Base-by-base conservation (phyloP, 2,329 filamentous ascomycete genomes). In the Coniochaeta sp. region DNA sequence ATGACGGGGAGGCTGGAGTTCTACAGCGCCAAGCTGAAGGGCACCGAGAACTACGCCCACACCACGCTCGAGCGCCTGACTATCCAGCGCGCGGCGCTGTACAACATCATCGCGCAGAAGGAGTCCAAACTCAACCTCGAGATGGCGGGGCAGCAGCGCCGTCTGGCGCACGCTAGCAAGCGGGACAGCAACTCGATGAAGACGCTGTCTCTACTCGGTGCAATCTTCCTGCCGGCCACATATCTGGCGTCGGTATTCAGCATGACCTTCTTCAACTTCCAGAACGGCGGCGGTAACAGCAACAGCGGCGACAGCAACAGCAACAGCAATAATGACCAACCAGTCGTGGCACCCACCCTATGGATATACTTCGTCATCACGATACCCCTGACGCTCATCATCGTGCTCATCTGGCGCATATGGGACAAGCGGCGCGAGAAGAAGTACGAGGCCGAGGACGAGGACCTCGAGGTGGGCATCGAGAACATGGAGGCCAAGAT, bases 231-330 rank as follows among this genome's bases (percentile, higher is more conserved):
- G 6, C 85, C 85, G 0, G 84, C 84, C 1, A 86, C 84, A 0
- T 86, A 81, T 64, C 76, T 88, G 19, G 80, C 85, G 9, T 87
- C 85, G 0, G 75, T 88, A 26, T 88, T 88, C 65, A 82, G 80
- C 74, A 88, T 87, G 83, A 83, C 83, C 0, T 88, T 88, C 69
- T 88, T 88, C 74, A 80, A 87, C 71, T 87, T 86, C 65, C 79
- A 79, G 64, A 72, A 75, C 43, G 72, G 78, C 77, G 68, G 63
- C 26, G 47, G 71, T 22, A 57, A 38, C 24, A 40, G 33, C 5
- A 31, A 31, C 9, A 6, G 5, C 44, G 54, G 57, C 38, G 43
- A 33, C 38, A 47, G 56, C 60, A 34, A 16, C 44, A 34, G 12
- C 44, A 47, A 47, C 34, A 61, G 50, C 36, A 58, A 62, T 68